A percentile compares a stretch with the other conserved stretches of the same genome.
phyloP scores from a whole-genome alignment of 176 grass and related monocot genomes.

The Bolboschoenus planiculmis region DNA sequence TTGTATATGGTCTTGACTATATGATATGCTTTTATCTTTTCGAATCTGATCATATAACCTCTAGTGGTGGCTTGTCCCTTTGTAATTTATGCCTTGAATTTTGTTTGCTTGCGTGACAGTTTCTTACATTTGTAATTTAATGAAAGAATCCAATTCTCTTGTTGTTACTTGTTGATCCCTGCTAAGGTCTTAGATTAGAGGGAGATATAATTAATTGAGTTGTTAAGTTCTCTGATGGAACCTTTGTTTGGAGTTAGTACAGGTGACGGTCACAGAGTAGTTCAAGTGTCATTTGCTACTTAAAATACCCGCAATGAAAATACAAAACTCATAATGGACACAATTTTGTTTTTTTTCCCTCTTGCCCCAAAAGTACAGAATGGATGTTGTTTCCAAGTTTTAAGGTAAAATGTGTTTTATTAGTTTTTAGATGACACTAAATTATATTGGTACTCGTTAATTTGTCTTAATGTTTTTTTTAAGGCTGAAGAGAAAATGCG shows the following conservation, averaged over 20 bases:
- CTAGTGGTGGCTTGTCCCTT: background rate
- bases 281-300: slow-evolving; percentile 18
- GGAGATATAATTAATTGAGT: slow-evolving; percentile 12
- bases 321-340: background rate
- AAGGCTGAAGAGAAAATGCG: slow-evolving; percentile 93
- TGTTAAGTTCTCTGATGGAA: background rate
- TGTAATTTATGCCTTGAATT: background rate
- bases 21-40: slow-evolving; percentile 3
- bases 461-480: background rate
- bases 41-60: background rate
- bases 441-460: background rate
- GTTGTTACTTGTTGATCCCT: background rate
- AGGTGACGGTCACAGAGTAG: background rate
- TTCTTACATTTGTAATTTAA: background rate
- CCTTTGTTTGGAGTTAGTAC: background rate
- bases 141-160: background rate
- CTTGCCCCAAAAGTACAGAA: background rate
- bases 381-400: background rate
- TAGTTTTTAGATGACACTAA: background rate
- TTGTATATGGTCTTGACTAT: background rate
- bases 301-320: background rate
- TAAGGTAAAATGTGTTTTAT: background rate
- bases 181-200: background rate
- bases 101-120: background rate
- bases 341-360: background rate